phyloP scores from a whole-genome alignment of 768 basidiomycete genomes.

The Hericium coralloides region DNA sequence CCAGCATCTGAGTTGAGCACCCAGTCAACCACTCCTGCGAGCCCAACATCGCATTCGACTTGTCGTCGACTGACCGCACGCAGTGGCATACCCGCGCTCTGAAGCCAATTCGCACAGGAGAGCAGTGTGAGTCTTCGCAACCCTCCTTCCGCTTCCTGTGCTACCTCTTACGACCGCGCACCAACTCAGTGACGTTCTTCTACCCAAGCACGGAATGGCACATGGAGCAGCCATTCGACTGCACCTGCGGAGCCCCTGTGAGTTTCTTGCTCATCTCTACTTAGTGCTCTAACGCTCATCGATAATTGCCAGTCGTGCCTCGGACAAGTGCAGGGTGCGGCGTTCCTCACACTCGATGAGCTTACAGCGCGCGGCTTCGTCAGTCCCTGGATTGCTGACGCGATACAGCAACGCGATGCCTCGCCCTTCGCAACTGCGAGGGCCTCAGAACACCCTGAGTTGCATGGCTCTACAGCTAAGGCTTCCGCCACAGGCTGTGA shows the following conservation, averaged over 20 bases:
- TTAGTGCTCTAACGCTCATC: background rate
- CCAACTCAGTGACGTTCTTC: conserved; percentile 40
- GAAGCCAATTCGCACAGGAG: conserved; percentile 28
- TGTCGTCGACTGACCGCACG: conserved; percentile 30
- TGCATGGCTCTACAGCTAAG: too few relatives aligned
- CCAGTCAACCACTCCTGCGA: conserved; percentile 59
- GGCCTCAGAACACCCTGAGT: background rate
- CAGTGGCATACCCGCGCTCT: conserved; percentile 44
- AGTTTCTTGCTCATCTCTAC: conserved; percentile 20
- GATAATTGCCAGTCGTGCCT: conserved; percentile 33
- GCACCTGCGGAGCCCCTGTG: conserved; percentile 31
- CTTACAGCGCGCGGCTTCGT: conserved; percentile 29
- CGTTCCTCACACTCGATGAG: conserved; percentile 28
- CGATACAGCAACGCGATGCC: background rate
- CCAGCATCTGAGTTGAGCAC: background rate
- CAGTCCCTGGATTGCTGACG: conserved; percentile 32
- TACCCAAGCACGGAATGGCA: conserved; percentile 66
- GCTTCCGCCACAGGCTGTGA: background rate
- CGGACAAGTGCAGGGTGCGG: conserved; percentile 37
- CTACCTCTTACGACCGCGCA: background rate
- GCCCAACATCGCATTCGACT: conserved; percentile 47
- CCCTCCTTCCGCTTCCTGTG: conserved; percentile 16
- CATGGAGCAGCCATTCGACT: conserved; percentile 55
- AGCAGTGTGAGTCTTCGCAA: conserved; percentile 25
- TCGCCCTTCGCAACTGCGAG: background rate